Conservation (phyloP, 306 rosid species). For the Corylus heterophylla region DNA sequence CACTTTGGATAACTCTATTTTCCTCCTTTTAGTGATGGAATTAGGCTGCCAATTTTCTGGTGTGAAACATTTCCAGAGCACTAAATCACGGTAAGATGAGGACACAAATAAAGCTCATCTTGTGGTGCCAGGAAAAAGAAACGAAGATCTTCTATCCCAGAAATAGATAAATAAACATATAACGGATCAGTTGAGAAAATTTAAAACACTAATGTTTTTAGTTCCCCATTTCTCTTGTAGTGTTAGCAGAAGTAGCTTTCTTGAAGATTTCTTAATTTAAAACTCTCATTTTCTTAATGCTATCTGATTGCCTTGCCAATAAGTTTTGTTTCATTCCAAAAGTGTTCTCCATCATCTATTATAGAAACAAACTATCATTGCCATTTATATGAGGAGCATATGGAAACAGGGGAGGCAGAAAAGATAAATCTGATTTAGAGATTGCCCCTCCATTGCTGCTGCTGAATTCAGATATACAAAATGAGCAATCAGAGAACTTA, state of each 20-base stretch:
- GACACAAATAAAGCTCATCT: neutral
- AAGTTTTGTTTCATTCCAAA: neutral
- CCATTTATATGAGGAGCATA: conserved; percentile 26
- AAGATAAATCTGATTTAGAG: conserved; percentile 42
- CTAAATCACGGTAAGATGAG: neutral
- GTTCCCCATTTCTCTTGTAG: neutral
- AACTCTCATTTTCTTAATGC: neutral
- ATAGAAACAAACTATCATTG: neutral
- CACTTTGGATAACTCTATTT: neutral
- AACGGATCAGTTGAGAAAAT: neutral
- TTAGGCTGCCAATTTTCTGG: neutral
- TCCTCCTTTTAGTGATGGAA: neutral
- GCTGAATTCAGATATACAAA: conserved; percentile 42
- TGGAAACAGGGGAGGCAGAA: conserved; percentile 52
- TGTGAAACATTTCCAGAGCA: neutral
- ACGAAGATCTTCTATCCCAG: neutral
- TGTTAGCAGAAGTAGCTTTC: conserved; percentile 1
- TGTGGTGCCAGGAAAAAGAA: neutral
- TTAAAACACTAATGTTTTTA: neutral
- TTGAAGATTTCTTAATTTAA: neutral
- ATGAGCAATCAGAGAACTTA: conserved; percentile 29
- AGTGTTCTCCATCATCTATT: neutral
- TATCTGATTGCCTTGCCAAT: neutral
- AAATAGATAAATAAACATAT: neutral
- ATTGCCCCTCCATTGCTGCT: conserved; percentile 42